Base-by-base conservation (phyloP, 169 alveolate genomes). In the Perkinsus olseni region DNA sequence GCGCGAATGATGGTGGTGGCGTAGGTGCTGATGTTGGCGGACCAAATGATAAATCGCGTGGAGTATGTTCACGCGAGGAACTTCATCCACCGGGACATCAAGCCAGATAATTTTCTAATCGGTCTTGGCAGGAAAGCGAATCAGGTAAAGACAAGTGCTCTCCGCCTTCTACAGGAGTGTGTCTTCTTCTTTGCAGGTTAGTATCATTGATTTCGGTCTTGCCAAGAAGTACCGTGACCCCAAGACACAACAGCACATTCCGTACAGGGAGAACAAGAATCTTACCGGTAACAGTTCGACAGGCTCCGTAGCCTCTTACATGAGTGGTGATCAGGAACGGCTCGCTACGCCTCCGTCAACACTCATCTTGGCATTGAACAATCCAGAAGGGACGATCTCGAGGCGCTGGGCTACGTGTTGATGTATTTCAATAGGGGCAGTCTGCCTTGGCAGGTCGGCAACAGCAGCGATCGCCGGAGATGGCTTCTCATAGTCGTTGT, bases 301-400 rank as follows among this genome's bases (percentile, higher is more conserved):
- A 21, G 38, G 38, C 39, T 28, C 8, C 8, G 34, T 28, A 10
- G 39, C 91, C 38, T 10, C 91, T 50, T 50, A 17, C 74, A 21
- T 50, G 13, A 17, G 74, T 36, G 4, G 38, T 94, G 95, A 39
- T 93, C 97, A 90, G 98, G 99, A 38, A 98, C 99, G 28, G 99
- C 99, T 38, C 96, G 99, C 82, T 99, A 99, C 94, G 99, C 99
- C 21, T 97, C 99, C 38, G 97, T 99, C 50, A 99, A 98, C 95
- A 99, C 99, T 34, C 99, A 99, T 96, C 95, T 99, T 96, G 99
- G 99, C 74, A 98, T 99, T 90, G 99, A 98, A 94, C 99, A 99
- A 96, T 96, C 98, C 92, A 94, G 99, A 92, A 97, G 99, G 91
- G 99, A 99, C 95, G 99, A 99, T 95, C 96, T 99, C 93, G 99